Conservation (phyloP, 2,329 filamentous ascomycete genomes). For the Leptographium flavum region DNA sequence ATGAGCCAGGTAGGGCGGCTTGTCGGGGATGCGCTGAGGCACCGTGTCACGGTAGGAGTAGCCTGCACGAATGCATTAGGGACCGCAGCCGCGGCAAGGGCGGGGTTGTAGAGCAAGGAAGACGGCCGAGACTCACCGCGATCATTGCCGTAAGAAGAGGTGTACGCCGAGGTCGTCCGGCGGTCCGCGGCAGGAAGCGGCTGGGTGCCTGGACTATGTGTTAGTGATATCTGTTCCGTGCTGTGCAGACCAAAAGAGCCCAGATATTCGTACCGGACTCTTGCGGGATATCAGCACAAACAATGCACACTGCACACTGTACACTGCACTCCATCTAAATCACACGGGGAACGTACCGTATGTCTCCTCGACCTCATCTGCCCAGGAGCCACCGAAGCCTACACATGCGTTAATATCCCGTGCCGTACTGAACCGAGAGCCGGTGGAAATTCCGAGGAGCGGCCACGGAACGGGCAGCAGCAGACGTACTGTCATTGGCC, state of each 20-base stretch:
- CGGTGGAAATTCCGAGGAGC: background rate
- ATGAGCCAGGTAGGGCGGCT: conserved; percentile 90
- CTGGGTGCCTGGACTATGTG: conserved; percentile 33
- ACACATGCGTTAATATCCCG: background rate
- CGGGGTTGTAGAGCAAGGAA: background rate
- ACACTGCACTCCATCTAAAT: too few relatives aligned
- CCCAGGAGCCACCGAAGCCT: conserved; percentile 72
- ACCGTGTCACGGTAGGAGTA: conserved; percentile 58
- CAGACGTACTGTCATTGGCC: conserved; percentile 65
- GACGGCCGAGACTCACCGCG: conserved; percentile 7
- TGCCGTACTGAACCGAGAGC: background rate
- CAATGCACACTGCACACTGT: too few relatives aligned
- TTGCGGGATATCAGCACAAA: background rate
- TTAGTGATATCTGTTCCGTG: conserved; percentile 1
- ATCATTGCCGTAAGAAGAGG: conserved; percentile 10
- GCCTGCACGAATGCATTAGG: conserved; percentile 1
- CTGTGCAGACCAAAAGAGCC: background rate
- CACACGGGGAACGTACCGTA: conserved; percentile 43
- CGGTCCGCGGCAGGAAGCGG: conserved; percentile 38
- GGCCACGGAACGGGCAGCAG: background rate
- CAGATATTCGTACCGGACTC: background rate
- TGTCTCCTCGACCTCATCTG: conserved; percentile 94
- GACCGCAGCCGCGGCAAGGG: background rate
- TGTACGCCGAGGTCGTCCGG: conserved; percentile 16
- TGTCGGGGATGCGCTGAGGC: conserved; percentile 61